A percentile compares a stretch with the other conserved stretches of the same genome.
Conservation (phyloP, 2,329 filamentous ascomycete genomes). For the Mycosphaerella arachidis region DNA sequence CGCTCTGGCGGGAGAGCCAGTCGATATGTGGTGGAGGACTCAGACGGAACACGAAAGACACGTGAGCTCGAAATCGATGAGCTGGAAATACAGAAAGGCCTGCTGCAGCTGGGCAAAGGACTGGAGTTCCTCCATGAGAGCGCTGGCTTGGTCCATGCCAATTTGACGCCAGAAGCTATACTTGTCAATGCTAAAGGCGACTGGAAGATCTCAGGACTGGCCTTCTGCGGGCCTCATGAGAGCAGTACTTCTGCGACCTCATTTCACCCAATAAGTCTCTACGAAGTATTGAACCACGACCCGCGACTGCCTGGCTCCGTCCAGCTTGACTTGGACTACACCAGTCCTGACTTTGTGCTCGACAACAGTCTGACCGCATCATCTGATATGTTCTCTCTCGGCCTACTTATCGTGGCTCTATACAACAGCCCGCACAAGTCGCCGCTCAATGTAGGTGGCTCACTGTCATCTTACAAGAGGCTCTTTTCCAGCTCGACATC, state of each 20-base stretch:
- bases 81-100: slow-evolving; percentile 92
- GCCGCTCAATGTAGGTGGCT: slow-evolving; percentile 76
- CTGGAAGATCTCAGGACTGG: slow-evolving; percentile 96
- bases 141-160: slow-evolving; percentile 87
- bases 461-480: slow-evolving; percentile 78
- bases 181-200: slow-evolving; percentile 96
- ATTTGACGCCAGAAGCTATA: slow-evolving; percentile 88
- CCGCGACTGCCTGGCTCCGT: slow-evolving; percentile 74
- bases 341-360: slow-evolving; percentile 88
- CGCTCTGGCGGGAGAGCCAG: slow-evolving; percentile 61
- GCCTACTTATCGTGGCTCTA: slow-evolving; percentile 78
- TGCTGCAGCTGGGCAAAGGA: slow-evolving; percentile 89
- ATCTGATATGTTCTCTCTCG: slow-evolving; percentile 91
- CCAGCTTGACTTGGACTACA: slow-evolving; percentile 88
- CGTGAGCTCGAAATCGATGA: slow-evolving; percentile 92
- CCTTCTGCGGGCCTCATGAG: slow-evolving; percentile 79
- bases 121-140: slow-evolving; percentile 95
- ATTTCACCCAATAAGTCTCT: slow-evolving; percentile 73
- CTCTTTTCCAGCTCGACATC: slow-evolving; percentile 73
- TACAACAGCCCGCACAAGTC: slow-evolving; percentile 94
- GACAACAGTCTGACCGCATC: slow-evolving; percentile 81
- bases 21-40: slow-evolving; percentile 75
- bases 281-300: slow-evolving; percentile 80
- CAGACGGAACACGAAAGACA: slow-evolving; percentile 64
- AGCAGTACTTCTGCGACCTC: slow-evolving; percentile 62